These are phyloP conservation scores for Hyaloscypha hepaticicola DNA, from an alignment of 495 filamentous ascomycete species.

Conservation along the genomic window DNA sequence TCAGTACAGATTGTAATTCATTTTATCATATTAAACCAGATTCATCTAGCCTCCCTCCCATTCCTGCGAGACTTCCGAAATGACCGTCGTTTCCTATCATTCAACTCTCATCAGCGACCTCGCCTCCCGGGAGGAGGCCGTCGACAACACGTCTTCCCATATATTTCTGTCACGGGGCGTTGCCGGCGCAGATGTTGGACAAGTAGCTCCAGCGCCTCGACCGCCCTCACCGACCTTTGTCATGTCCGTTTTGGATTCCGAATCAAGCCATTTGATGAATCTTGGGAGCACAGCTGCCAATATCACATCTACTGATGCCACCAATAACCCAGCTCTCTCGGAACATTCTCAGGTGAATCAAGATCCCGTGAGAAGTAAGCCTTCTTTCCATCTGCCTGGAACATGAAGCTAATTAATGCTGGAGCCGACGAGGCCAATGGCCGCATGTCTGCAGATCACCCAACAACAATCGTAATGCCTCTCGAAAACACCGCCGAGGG, in stretches of 20 bases:
- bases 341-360: neutral
- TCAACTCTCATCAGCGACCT: slow-evolving; percentile 20
- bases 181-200: slow-evolving; percentile 28
- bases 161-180: slow-evolving; percentile 42
- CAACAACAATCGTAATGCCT: neutral
- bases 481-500: neutral
- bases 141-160: slow-evolving; percentile 41
- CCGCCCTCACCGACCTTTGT: slow-evolving; percentile 15
- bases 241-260: slow-evolving; percentile 35
- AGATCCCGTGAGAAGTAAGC: neutral
- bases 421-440: neutral
- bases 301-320: neutral
- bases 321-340: neutral
- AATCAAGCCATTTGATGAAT: slow-evolving; percentile 25
- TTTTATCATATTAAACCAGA: neutral
- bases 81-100: slow-evolving; percentile 24
- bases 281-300: slow-evolving; percentile 22
- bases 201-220: slow-evolving; percentile 12
- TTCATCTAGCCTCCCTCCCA: neutral
- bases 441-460: neutral
- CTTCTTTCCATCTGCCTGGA: neutral
- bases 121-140: slow-evolving; percentile 17
- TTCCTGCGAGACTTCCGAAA: slow-evolving; percentile 3
- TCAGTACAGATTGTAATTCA: neutral
- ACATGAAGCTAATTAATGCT: neutral